Evolutionary conservation across 2,329 filamentous ascomycete genomes (phyloP), one percentile per base, ranked within the genome.

Genomic region (Penicillium corylophilum): DNA sequence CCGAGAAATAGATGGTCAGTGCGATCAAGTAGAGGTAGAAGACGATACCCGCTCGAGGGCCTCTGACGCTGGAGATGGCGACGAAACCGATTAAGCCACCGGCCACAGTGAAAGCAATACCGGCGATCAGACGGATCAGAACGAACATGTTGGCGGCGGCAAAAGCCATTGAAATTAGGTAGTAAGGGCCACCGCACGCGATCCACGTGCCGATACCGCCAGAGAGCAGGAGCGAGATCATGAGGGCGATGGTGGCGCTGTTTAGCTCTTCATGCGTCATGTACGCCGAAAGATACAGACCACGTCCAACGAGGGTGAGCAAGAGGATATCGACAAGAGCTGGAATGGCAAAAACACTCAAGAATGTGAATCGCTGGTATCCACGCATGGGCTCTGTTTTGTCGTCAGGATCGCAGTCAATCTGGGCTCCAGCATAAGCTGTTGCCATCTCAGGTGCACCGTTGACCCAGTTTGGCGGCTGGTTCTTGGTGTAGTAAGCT

Each of bases 131-230:
- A 15, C 78, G 71, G n/a, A 77, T 79, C 20, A 81, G 68, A 10
- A 81, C 74, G 52, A 81, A 81, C 76, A 81, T 79, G 54, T 80
- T 81, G 42, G 78, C 77, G 1, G 78, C 78, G 1, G 78, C 76
- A 55, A 81, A 82, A 2, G 79, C 79, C 77, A 80, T 80, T 0
- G 77, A 79, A 36, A 78, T 74, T 5, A 85, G 75, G 56, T 86
- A 86, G 65, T 84, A 86, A 28, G 80, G 82, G 2, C 83, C 83
- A 24, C 81, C 81, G 50, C 81, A 82, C 6, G 81, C 81, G 36
- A 85, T 83, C 82, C 82, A 85, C 6, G 82, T 83, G 22, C 82
- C 82, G 42, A 85, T 79, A 5, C 79, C 83, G 36, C 82, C 82
- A 7, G 81, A 83, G 22, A 85, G 70, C 12, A 86, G 67, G 7